Evolutionary conservation across 441 rosid genomes (phyloP).

Genomic region (Populus hybrid): DNA sequence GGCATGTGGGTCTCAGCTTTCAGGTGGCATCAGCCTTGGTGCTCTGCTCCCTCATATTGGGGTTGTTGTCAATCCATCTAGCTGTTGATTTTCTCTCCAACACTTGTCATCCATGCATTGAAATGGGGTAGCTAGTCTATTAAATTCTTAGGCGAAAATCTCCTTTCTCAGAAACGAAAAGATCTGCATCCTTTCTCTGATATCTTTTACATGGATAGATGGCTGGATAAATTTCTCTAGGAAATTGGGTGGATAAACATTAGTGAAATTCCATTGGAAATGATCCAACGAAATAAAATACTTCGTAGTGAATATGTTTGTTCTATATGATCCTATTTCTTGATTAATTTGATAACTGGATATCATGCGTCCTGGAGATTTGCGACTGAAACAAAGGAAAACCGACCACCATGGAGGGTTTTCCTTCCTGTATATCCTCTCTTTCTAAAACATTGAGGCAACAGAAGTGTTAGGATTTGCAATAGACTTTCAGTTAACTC

Average conservation of each 20-base stretch:
- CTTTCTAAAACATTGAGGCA: not conserved
- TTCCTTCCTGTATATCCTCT: not conserved
- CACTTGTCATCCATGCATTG: slow-evolving; percentile 9
- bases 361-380: not conserved
- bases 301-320: not conserved
- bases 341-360: not conserved
- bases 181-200: slow-evolving; percentile 10
- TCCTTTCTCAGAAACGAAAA: not conserved
- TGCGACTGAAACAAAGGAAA: slow-evolving; percentile 6
- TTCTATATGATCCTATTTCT: no score
- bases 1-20: slow-evolving; percentile 21
- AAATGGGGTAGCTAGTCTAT: not conserved
- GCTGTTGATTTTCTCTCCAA: not conserved
- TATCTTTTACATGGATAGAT: slow-evolving; percentile 17
- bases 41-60: not conserved
- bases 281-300: not conserved
- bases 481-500: no score
- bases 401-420: slow-evolving; percentile 5
- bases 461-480: not conserved
- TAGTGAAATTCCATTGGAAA: not conserved
- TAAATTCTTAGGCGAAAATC: not conserved
- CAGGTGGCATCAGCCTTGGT: slow-evolving; percentile 17
- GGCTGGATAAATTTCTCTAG: slow-evolving; percentile 2
- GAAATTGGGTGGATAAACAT: not conserved
- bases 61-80: not conserved